Conservation (phyloP, 345 rosid species). For the Eucalyptus erythrocorys region DNA sequence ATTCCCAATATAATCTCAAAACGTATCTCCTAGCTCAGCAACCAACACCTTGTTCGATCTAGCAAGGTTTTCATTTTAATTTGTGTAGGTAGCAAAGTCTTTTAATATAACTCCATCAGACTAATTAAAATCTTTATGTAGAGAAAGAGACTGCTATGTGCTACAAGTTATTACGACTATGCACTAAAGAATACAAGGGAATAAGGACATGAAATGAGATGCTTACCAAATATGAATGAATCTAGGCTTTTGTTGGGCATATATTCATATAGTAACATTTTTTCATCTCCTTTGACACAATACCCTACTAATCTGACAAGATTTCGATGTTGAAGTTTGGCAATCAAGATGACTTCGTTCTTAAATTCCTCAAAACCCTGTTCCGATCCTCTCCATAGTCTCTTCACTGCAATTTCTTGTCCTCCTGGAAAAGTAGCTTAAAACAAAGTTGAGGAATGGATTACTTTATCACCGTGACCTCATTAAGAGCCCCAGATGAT, state of each 20-base stretch:
- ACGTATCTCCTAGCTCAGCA: no score
- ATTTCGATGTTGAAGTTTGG: conserved; percentile 49
- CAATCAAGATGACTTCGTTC: conserved; percentile 39
- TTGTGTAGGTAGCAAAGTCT: no score
- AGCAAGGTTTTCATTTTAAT: no score
- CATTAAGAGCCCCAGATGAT: not conserved
- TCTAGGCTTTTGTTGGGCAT: conserved; percentile 58
- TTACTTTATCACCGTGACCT: not conserved
- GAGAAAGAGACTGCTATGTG: not conserved
- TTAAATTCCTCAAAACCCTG: conserved; percentile 55
- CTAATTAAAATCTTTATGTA: not conserved
- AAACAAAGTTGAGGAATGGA: not conserved
- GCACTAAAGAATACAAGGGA: conserved; percentile 11
- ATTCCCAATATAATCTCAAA: no score
- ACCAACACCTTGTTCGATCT: no score
- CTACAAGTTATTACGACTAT: not conserved
- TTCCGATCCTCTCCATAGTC: conserved; percentile 36
- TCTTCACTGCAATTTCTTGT: conserved; percentile 49
- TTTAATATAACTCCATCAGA: no score
- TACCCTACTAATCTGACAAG: conserved; percentile 46
- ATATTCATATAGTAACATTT: conserved; percentile 39
- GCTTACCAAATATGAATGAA: conserved; percentile 38
- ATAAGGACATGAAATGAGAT: not conserved
- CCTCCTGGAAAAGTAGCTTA: conserved; percentile 38
- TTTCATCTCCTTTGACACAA: conserved; percentile 30